Evolutionary conservation across 108 stramenopile species (phyloP).

Genomic region (Epithemia pelagica): DNA sequence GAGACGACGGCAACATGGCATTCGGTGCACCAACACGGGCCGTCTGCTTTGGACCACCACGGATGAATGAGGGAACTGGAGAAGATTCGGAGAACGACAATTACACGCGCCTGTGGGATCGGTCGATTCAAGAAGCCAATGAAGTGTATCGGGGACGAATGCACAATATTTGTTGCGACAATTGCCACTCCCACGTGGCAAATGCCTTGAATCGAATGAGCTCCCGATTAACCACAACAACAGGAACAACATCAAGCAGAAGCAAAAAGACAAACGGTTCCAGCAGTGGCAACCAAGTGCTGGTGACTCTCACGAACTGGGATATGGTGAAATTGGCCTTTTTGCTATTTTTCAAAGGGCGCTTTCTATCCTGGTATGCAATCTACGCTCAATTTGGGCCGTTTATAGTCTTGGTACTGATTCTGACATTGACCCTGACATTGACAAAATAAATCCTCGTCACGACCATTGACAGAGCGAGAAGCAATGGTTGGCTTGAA

Average conservation of each 20-base stretch:
- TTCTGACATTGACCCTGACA: background rate
- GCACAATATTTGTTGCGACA: slow-evolving; percentile 90
- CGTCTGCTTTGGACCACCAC: slow-evolving; percentile 8
- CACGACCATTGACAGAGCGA: too few species aligned
- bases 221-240: background rate
- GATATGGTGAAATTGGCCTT: slow-evolving; percentile 94
- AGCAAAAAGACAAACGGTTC: background rate
- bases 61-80: slow-evolving; percentile 21
- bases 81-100: slow-evolving; percentile 33
- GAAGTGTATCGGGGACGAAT: slow-evolving; percentile 78
- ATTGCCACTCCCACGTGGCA: slow-evolving; percentile 96
- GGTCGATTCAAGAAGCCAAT: slow-evolving; percentile 76
- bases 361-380: slow-evolving; percentile 52
- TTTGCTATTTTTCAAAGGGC: slow-evolving; percentile 82
- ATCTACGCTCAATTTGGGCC: slow-evolving; percentile 62
- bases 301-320: slow-evolving; percentile 66
- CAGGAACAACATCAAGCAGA: background rate
- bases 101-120: slow-evolving; percentile 68
- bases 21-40: slow-evolving; percentile 66
- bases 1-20: slow-evolving; percentile 70
- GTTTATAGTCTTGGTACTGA: slow-evolving; percentile 35
- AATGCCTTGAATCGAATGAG: slow-evolving; percentile 79
- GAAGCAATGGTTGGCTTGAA: too few species aligned
- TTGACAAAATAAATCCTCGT: slow-evolving; percentile 4
- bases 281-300: background rate